These are phyloP conservation scores for Chlorella sp. DNA, from an alignment of 139 green algal genomes.

Conservation along the genomic window DNA sequence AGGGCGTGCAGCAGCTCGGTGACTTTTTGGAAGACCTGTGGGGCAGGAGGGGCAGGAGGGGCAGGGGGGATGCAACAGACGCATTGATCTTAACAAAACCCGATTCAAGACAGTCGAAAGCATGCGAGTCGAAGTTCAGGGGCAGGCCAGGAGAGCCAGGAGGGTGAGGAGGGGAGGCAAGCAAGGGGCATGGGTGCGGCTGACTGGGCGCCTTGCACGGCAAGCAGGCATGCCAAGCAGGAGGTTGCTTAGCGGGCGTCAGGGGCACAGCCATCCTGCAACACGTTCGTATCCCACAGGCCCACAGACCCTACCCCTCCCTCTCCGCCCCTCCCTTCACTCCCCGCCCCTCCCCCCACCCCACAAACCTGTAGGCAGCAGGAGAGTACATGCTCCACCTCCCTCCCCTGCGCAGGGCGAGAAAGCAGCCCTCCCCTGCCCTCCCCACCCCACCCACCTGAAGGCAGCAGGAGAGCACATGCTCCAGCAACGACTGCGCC, in stretches of 20 bases:
- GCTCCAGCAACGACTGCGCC: constrained; percentile 38
- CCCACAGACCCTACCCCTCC: not conserved
- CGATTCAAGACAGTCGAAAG: no score
- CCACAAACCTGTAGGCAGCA: not conserved
- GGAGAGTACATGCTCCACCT: constrained; percentile 56
- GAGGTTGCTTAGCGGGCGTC: no score
- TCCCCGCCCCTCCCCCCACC: not conserved
- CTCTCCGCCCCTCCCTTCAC: not conserved
- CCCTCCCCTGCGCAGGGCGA: no score
- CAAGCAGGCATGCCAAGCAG: no score
- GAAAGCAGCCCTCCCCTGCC: no score
- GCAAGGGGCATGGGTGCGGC: not conserved
- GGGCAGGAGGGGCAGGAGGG: not conserved
- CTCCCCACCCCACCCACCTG: constrained; percentile 40
- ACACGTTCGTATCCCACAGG: no score
- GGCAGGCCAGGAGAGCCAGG: no score
- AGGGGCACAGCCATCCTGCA: not conserved
- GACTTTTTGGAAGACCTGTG: constrained; percentile 20
- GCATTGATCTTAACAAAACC: no score
- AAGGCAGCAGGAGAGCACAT: constrained; percentile 58
- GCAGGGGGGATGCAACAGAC: not conserved
- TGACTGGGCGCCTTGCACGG: no score
- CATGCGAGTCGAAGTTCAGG: no score
- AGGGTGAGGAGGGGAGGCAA: not conserved
- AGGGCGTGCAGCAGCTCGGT: constrained; percentile 47